Conservation (phyloP, 2,329 filamentous ascomycete species). For the Penicillium sp. region DNA sequence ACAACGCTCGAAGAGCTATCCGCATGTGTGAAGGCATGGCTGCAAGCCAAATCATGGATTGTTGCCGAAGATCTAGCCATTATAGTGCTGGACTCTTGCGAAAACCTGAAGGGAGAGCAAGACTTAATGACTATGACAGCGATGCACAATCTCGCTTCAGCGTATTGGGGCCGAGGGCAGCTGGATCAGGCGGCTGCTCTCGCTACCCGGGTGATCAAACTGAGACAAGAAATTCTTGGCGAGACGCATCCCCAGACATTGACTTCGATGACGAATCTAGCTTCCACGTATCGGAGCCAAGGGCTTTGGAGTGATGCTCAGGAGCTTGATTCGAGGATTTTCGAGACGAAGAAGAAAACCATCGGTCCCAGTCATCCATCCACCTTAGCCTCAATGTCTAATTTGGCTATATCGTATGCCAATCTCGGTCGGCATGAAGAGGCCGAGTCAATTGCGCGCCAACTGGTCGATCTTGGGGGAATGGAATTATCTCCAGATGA, state of each 20-base stretch:
- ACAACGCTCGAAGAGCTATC: slow-evolving; percentile 5
- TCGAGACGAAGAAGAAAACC: slow-evolving; percentile 8
- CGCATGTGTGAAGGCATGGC: slow-evolving; percentile 1
- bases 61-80: slow-evolving; percentile 8
- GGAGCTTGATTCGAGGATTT: slow-evolving; percentile 6
- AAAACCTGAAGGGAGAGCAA: slow-evolving; percentile 6
- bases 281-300: slow-evolving; percentile 13
- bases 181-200: slow-evolving; percentile 8
- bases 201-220: not conserved
- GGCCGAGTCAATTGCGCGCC: slow-evolving; percentile 5
- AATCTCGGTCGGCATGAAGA: slow-evolving; percentile 14
- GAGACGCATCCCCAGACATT: slow-evolving; percentile 14
- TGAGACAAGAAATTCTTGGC: slow-evolving; percentile 6
- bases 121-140: slow-evolving; percentile 13
- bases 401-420: slow-evolving; percentile 14
- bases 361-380: slow-evolving; percentile 6
- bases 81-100: not conserved
- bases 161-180: slow-evolving; percentile 13
- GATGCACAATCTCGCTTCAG: slow-evolving; percentile 15
- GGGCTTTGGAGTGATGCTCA: slow-evolving; percentile 9
- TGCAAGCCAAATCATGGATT: slow-evolving; percentile 8
- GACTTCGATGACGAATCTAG: slow-evolving; percentile 17
- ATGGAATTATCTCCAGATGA: not conserved
- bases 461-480: slow-evolving; percentile 8
- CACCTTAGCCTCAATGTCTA: slow-evolving; percentile 11